Conservation (phyloP, 305 asterid genomes). For the Fraxinus baroniana region DNA sequence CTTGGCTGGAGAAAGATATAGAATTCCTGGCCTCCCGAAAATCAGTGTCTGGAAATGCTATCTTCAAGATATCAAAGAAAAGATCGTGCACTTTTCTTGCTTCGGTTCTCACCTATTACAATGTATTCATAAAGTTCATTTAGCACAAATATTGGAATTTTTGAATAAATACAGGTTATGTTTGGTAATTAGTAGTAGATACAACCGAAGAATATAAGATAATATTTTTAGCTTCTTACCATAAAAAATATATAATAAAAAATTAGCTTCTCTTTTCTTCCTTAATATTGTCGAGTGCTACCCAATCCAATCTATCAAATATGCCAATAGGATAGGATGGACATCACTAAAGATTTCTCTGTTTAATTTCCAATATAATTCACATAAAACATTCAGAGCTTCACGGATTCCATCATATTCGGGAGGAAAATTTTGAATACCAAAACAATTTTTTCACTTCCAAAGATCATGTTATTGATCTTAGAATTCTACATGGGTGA, state of each 20-base stretch:
- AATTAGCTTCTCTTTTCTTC: neutral
- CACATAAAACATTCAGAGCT: neutral
- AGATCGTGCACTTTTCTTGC: slow-evolving; percentile 94
- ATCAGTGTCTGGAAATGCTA: slow-evolving; percentile 82
- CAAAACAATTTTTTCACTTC: neutral
- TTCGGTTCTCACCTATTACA: slow-evolving; percentile 82
- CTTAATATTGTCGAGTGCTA: neutral
- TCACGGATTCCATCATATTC: neutral
- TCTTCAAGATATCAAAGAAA: slow-evolving; percentile 84
- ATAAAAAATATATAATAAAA: neutral
- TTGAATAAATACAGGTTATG: neutral
- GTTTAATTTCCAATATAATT: neutral
- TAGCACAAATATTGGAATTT: slow-evolving; percentile 4
- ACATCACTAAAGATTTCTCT: neutral
- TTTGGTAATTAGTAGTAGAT: neutral
- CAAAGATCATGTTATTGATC: neutral
- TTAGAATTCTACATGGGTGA: neutral
- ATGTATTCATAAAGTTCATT: slow-evolving; percentile 15
- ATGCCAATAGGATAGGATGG: neutral
- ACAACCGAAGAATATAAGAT: neutral
- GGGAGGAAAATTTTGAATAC: neutral
- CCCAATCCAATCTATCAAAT: neutral
- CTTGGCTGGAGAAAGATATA: slow-evolving; percentile 55
- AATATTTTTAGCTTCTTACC: neutral
- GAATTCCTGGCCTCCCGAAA: slow-evolving; percentile 77